These are phyloP conservation scores for Mitragyna speciosa DNA, from an alignment of 257 asterid genomes.

Conservation along the genomic window DNA sequence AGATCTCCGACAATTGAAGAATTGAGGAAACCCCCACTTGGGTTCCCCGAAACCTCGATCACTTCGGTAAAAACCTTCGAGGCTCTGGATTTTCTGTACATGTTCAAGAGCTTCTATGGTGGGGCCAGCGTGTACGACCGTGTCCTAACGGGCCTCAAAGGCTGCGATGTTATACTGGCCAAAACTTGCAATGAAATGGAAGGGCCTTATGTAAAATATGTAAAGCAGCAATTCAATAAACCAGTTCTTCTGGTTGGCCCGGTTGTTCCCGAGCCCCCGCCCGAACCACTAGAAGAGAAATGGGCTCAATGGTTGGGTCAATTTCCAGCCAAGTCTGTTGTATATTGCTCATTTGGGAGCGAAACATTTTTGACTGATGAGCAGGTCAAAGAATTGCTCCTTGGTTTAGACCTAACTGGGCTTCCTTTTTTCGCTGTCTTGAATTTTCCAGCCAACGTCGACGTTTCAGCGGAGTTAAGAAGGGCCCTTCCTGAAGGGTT, in stretches of 20 bases:
- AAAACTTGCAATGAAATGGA: constrained; percentile 59
- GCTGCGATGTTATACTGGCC: constrained; percentile 47
- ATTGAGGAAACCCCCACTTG: constrained; percentile 42
- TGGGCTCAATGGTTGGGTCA: constrained; percentile 38
- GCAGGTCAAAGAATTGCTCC: constrained; percentile 39
- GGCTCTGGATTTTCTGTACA: constrained; percentile 47
- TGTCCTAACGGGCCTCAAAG: constrained; percentile 36
- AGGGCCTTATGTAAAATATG: constrained; percentile 40
- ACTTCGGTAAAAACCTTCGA: constrained; percentile 35
- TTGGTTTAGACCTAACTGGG: constrained; percentile 48
- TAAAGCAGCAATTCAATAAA: constrained; percentile 44
- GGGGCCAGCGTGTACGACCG: constrained; percentile 44
- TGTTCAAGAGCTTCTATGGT: constrained; percentile 42
- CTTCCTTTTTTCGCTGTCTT: constrained; percentile 47
- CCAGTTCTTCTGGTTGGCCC: constrained; percentile 51
- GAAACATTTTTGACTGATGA: constrained; percentile 48
- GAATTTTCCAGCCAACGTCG: constrained; percentile 38
- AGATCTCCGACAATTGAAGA: constrained; percentile 36
- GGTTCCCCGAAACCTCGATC: constrained; percentile 48
- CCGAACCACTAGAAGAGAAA: constrained; percentile 36
- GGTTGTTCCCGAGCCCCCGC: constrained; percentile 36
- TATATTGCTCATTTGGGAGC: constrained; percentile 60
- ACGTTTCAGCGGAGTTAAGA: constrained; percentile 26
- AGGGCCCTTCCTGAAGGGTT: constrained; percentile 47
- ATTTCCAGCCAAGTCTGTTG: constrained; percentile 34